Conservation (phyloP, 2,329 filamentous ascomycete species). For the Aureobasidium zeae region DNA sequence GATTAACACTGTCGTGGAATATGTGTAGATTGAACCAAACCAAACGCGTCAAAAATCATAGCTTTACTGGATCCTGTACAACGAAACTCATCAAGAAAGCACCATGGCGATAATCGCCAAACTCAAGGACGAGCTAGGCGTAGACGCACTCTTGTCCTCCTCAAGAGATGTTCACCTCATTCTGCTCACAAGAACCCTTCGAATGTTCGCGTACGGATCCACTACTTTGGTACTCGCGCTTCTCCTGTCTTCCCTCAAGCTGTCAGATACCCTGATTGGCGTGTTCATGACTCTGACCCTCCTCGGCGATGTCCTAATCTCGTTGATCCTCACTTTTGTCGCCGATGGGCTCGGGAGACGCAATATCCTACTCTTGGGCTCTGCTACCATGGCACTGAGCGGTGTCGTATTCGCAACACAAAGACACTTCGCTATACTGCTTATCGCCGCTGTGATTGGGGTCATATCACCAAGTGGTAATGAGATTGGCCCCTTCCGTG, state of each 20-base stretch:
- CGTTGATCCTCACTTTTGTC: slow-evolving; percentile 24
- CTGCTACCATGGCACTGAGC: slow-evolving; percentile 23
- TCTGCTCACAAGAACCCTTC: slow-evolving; percentile 29
- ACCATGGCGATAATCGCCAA: slow-evolving; percentile 5
- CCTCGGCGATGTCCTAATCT: slow-evolving; percentile 26
- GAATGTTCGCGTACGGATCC: slow-evolving; percentile 54
- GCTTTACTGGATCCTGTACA: not conserved
- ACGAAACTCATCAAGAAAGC: not conserved
- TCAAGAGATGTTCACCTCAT: slow-evolving; percentile 15
- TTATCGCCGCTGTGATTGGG: slow-evolving; percentile 27
- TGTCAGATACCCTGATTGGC: slow-evolving; percentile 26
- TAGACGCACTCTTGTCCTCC: slow-evolving; percentile 3
- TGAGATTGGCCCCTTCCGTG: slow-evolving; percentile 30
- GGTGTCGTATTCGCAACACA: slow-evolving; percentile 25
- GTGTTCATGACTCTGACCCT: slow-evolving; percentile 30
- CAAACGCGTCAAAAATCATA: too few species aligned
- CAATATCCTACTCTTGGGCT: slow-evolving; percentile 23
- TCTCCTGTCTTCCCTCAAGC: slow-evolving; percentile 24
- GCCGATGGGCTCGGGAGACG: slow-evolving; percentile 27
- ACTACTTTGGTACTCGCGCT: slow-evolving; percentile 27
- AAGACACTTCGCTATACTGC: slow-evolving; percentile 24
- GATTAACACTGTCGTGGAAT: too few species aligned
- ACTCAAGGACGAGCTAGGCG: slow-evolving; percentile 15
- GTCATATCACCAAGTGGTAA: slow-evolving; percentile 29
- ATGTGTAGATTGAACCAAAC: too few species aligned